Evolutionary conservation across 164 flowering plant genomes (phyloP).

Genomic region (Protea cynaroides): DNA sequence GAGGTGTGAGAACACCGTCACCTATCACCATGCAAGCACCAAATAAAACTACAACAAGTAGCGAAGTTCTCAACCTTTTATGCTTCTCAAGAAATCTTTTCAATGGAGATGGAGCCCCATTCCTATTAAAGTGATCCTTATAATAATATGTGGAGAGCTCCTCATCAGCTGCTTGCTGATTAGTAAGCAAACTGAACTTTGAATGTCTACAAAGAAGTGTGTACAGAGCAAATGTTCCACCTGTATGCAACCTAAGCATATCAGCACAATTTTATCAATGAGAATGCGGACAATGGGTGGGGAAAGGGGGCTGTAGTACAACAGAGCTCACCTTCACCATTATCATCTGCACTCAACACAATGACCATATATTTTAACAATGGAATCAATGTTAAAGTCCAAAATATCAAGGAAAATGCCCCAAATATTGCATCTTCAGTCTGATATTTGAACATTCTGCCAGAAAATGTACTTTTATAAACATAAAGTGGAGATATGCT

Average conservation of each 20-base stretch:
- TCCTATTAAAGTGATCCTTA: conserved; percentile 20
- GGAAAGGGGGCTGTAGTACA: neutral
- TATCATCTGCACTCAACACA: conserved; percentile 59
- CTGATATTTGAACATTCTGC: conserved; percentile 29
- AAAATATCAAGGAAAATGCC: conserved; percentile 66
- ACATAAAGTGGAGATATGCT: conserved; percentile 79
- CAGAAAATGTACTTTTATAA: conserved; percentile 48
- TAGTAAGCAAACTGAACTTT: conserved; percentile 53
- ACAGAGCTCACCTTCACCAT: conserved; percentile 59
- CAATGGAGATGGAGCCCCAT: conserved; percentile 22
- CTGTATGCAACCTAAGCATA: conserved; percentile 25
- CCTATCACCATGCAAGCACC: conserved; percentile 55
- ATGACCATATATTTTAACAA: conserved; percentile 56
- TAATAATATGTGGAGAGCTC: conserved; percentile 55
- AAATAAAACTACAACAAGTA: conserved; percentile 54
- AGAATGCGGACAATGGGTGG: no score
- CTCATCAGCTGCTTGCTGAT: conserved; percentile 70
- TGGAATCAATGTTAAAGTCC: conserved; percentile 64
- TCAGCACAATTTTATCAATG: conserved; percentile 4
- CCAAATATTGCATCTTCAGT: conserved; percentile 65
- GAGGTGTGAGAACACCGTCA: conserved; percentile 56
- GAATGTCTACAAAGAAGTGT: conserved; percentile 65
- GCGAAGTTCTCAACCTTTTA: conserved; percentile 36
- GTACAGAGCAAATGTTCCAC: conserved; percentile 70
- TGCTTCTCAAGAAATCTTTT: conserved; percentile 49